Evolutionary conservation across 192 early-diverging fungal species (phyloP).

Genomic region (Funneliformis mosseae): DNA sequence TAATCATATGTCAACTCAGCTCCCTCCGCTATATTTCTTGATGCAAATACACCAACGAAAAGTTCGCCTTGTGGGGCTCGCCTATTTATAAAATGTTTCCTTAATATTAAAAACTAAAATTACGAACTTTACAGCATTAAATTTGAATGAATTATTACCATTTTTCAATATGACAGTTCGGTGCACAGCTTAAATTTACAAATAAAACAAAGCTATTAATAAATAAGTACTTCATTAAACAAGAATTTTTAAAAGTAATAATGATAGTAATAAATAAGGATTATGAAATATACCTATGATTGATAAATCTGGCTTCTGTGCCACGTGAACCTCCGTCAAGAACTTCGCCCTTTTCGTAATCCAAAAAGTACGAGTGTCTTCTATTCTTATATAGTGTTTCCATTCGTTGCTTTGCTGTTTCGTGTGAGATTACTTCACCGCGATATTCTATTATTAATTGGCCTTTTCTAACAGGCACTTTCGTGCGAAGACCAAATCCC

Average conservation of each 20-base stretch:
- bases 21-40: slow-evolving; percentile 63
- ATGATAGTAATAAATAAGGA: no score
- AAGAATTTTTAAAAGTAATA: not conserved
- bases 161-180: slow-evolving; percentile 90
- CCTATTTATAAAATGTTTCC: not conserved
- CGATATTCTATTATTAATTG: slow-evolving; percentile 78
- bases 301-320: slow-evolving; percentile 81
- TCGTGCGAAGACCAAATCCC: slow-evolving; percentile 73
- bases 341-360: slow-evolving; percentile 74
- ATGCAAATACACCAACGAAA: slow-evolving; percentile 74
- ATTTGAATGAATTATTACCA: slow-evolving; percentile 55
- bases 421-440: slow-evolving; percentile 77
- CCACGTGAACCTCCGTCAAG: slow-evolving; percentile 80
- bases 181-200: slow-evolving; percentile 61
- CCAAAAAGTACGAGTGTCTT: slow-evolving; percentile 79
- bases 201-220: not conserved
- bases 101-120: not conserved
- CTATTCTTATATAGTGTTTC: slow-evolving; percentile 62
- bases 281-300: slow-evolving; percentile 56
- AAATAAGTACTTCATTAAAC: not conserved
- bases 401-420: slow-evolving; percentile 73
- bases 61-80: slow-evolving; percentile 70
- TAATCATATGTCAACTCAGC: slow-evolving; percentile 85
- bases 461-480: slow-evolving; percentile 53
- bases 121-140: not conserved